Conservation (phyloP, 2,329 filamentous ascomycete species). For the Stagonosporopsis vannaccii region DNA sequence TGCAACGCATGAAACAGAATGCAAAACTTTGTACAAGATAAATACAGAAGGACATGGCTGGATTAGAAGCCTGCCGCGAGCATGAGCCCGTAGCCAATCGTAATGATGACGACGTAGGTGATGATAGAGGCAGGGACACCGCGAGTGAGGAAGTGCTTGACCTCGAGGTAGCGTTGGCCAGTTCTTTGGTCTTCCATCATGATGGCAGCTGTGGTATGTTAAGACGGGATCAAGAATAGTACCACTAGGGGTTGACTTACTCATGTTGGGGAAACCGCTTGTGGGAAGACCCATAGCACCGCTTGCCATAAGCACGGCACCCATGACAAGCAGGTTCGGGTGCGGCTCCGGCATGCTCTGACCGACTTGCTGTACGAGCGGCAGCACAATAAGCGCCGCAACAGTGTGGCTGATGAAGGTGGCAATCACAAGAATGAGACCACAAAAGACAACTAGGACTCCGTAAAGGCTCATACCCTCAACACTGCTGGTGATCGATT, state of each 20-base stretch:
- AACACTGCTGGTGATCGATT: constrained; percentile 75
- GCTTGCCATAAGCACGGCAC: constrained; percentile 91
- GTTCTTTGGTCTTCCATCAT: constrained; percentile 98
- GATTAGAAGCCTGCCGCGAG: constrained; percentile 70
- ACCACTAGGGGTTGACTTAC: constrained; percentile 66
- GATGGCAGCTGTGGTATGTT: constrained; percentile 74
- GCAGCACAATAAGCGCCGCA: constrained; percentile 91
- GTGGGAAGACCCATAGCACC: constrained; percentile 98
- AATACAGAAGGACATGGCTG: background rate
- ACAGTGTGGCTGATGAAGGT: constrained; percentile 99
- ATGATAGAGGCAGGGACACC: constrained; percentile 88
- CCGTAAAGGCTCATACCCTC: constrained; percentile 83
- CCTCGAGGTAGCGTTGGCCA: constrained; percentile 87
- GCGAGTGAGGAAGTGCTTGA: constrained; percentile 94
- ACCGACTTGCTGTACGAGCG: constrained; percentile 87
- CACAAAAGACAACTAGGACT: constrained; percentile 84
- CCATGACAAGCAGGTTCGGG: constrained; percentile 95
- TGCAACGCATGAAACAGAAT: constrained; percentile 9
- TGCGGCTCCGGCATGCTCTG: constrained; percentile 84
- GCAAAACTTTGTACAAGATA: constrained; percentile 6
- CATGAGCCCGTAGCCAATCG: constrained; percentile 92
- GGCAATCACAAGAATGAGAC: constrained; percentile 86
- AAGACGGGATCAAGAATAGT: constrained; percentile 1
- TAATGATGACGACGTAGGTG: constrained; percentile 81
- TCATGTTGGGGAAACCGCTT: constrained; percentile 98